Evolutionary conservation across 139 green algal species (phyloP).

Genomic region (Coelastrella sp.): DNA sequence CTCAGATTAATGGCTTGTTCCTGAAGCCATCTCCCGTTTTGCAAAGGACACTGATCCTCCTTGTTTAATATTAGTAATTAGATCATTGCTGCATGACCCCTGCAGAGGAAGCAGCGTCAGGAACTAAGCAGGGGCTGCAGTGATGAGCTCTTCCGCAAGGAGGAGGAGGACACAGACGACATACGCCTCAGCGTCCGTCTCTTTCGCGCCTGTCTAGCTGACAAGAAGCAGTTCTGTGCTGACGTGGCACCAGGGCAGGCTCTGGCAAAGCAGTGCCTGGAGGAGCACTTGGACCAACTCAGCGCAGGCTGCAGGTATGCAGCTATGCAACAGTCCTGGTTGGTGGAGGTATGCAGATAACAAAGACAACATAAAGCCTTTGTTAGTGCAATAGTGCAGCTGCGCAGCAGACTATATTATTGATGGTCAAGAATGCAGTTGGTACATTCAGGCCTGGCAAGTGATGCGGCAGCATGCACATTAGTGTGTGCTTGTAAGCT

Average conservation of each 20-base stretch:
- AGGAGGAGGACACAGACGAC: constrained; percentile 88
- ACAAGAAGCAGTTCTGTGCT: constrained; percentile 71
- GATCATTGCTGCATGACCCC: no score
- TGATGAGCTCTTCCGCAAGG: constrained; percentile 85
- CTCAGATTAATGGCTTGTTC: no score
- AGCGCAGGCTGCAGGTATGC: constrained; percentile 46
- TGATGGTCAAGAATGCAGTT: no score
- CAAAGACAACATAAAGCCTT: no score
- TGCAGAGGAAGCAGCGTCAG: constrained; percentile 19
- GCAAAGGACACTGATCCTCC: no score
- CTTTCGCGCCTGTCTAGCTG: constrained; percentile 70
- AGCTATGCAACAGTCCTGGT: not conserved
- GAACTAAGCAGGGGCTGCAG: constrained; percentile 77
- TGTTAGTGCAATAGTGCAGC: no score
- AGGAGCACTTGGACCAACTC: constrained; percentile 64
- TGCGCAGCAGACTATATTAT: not conserved
- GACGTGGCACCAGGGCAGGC: constrained; percentile 59
- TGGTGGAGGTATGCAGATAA: no score
- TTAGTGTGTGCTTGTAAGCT: no score
- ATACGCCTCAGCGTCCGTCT: constrained; percentile 77
- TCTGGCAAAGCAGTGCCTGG: constrained; percentile 73
- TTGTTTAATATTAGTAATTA: no score
- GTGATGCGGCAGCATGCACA: no score
- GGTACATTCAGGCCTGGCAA: no score
- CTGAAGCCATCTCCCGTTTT: no score